Evolutionary conservation across 805 yeast genomes (phyloP), one percentile per base, ranked within the genome.

Genomic region (Candida silvicultrix): DNA sequence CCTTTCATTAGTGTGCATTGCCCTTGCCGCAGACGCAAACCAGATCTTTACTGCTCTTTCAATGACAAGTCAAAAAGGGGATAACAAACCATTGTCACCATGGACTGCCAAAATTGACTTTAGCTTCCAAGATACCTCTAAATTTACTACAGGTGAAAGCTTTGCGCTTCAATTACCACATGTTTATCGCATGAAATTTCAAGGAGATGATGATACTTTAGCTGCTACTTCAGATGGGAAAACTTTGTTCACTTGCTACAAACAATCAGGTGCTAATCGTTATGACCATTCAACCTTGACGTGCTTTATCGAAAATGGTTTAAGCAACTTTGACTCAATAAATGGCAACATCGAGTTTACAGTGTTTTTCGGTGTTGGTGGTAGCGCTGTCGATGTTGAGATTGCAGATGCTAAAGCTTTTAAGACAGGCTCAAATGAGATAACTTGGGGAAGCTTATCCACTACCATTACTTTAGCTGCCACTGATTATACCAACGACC

Each of bases 361-460:
- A 10, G 52, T 66, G 3, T 56, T 57, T 41, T 67, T 68, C 41
- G 60, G 59, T 44, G 60, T 49, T 47, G 74, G 73, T 51, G 71
- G 66, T 31, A 59, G 66, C 22, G 41, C 56, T 4, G 48, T 58
- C 43, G 41, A 56, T 19, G 57, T 50, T 40, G 71, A 67, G 42
- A 41, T 68, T 38, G 54, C 48, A n/a, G 64, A 62, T 40, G 66
- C 72, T 15, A 50, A 55, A 3, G 42, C 44, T 22, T 64, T 60
- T 43, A 37, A 42, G 18, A 50, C 56, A 29, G 73, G 72, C 31
- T 44, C 50, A 9, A 62, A 58, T 45, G 46, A 51, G 1, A 47
- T 67, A 16, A 51, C 57, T 15, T 60, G 65, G 48, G 56, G 54
- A 40, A 50, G 43, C 11, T 42, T 65, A 19, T 47, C 64, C 4